Base-by-base conservation (phyloP, 371 early-diverging fungal species). In the Furculomyces boomerangus region DNA sequence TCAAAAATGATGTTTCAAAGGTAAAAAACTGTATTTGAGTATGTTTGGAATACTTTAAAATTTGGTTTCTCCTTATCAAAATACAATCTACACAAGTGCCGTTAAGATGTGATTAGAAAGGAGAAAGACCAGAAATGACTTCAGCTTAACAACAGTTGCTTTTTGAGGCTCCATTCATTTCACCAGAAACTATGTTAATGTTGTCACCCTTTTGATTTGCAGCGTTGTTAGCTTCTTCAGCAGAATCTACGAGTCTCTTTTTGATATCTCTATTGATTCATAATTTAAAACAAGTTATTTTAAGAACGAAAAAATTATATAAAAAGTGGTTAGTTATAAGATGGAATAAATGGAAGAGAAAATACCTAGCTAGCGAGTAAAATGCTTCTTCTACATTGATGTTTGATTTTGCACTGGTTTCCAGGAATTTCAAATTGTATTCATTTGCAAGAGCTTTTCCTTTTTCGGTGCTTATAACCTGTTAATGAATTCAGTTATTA, bases 381-480 rank as follows among this genome's bases (percentile, higher is more conserved):
- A 98, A 98, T 48, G 96, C 95, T 65, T 90, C 91, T 66, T 98
- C 98, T 32, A 98, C 98, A 59, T 92, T 89, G 62, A 85, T 90
- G 56, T 91, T 90, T 61, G 90, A 84, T 73, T 97, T 97, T 56
- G 98, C 96, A 61, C 86, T 84, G 47, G 98, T 95, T 71, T 95
- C 95, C 69, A 93, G 73, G 66, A 93, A 93, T 59, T 84, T 79
- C 66, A 98, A 86, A 44, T 78, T 76, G 32, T 90, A 79, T 62
- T 87, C 80, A 58, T 84, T 81, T 35, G 94, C 92, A 51, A 93
- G 78, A 29, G 81, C 80, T 73, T 89, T 77, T 16, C 86, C 86
- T 67, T 80, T 82, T 57, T 84, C 86, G 59, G 70, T 79, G 40
- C 78, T 60, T 39, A 88, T 76, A 16, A 77, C 81, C 78, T 79